Evolutionary conservation across 2,329 filamentous ascomycete species (phyloP), one percentile per base, ranked within the genome.

Genomic region (Botrytis aclada): DNA sequence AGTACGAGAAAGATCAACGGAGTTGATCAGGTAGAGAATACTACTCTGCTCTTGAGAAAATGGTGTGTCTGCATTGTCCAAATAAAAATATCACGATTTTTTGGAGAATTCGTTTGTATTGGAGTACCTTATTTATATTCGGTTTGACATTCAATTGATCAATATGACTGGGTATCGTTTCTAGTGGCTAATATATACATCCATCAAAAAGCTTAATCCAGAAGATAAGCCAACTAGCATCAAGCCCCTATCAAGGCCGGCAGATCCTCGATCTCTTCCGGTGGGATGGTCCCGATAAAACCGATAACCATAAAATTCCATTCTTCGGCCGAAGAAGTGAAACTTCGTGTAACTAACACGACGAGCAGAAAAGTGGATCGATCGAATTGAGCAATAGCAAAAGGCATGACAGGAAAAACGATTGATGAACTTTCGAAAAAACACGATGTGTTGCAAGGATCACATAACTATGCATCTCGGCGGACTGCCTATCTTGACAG

Each of bases 91-190:
- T 54, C n/a, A 16, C 1, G 2, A 2, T 29, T 16, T 54, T 29
- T 54, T 14, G 29, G 16, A 18, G 2, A 54, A 16, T 29, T n/a
- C 8, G 18, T 54, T 16, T n/a, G 6, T 54, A n/a, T 7, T 54
- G n/a, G 10, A 6, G 16, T n/a, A 7, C 5, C 4, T n/a, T 54
- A n/a, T 16, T 5, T 16, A 3, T 29, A 18, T 1, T 10, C 1
- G 6, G 12, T 54, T 3, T 18, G 12, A 18, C 3, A 4, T 54
- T 29, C n/a, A 29, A 9, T 54, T 8, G 14, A 18, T 54, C 51
- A 54, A 29, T 54, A 8, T 18, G 12, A 29, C 18, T 54, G n/a
- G 14, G 0, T 54, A 18, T 16, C 14, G 8, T 29, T 18, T 54
- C 0, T 1, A 16, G 51, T 54, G 1, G 14, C 16, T 8, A 6